A percentile compares a stretch with the other conserved stretches of the same genome.
These are phyloP conservation scores for Leccinum olivaceopallidum DNA, from an alignment of 768 basidiomycete species.

Conservation along the genomic window DNA sequence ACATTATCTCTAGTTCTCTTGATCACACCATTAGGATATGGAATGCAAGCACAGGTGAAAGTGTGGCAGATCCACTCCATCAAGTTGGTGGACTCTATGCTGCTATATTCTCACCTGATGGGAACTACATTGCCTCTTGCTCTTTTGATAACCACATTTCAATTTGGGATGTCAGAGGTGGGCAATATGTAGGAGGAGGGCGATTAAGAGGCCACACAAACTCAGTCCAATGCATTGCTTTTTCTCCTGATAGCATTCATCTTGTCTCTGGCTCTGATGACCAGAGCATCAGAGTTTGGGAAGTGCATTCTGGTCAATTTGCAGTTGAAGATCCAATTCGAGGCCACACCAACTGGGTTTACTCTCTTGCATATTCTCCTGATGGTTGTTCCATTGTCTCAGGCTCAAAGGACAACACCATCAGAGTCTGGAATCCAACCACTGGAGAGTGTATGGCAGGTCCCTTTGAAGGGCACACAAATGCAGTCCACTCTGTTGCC, in stretches of 20 bases:
- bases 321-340: background rate
- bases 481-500: conserved; percentile 18
- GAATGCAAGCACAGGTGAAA: conserved; percentile 12
- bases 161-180: conserved; percentile 11
- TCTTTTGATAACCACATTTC: conserved; percentile 1
- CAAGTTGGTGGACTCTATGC: background rate
- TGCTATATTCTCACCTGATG: conserved; percentile 23
- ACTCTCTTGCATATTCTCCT: conserved; percentile 26
- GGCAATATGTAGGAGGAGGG: background rate
- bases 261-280: conserved; percentile 14
- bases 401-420: conserved; percentile 22
- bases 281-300: conserved; percentile 8
- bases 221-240: conserved; percentile 2
- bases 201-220: conserved; percentile 8
- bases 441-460: conserved; percentile 16
- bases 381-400: conserved; percentile 27
- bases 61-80: background rate
- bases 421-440: conserved; percentile 25
- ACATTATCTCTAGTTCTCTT: conserved; percentile 13
- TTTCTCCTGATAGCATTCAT: conserved; percentile 18
- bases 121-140: conserved; percentile 20
- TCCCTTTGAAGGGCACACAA: conserved; percentile 21
- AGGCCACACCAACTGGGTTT: conserved; percentile 11
- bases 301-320: conserved; percentile 14
- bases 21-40: conserved; percentile 11